These are phyloP conservation scores for Leonotis leonurus DNA, from an alignment of 257 asterid species.

Conservation along the genomic window DNA sequence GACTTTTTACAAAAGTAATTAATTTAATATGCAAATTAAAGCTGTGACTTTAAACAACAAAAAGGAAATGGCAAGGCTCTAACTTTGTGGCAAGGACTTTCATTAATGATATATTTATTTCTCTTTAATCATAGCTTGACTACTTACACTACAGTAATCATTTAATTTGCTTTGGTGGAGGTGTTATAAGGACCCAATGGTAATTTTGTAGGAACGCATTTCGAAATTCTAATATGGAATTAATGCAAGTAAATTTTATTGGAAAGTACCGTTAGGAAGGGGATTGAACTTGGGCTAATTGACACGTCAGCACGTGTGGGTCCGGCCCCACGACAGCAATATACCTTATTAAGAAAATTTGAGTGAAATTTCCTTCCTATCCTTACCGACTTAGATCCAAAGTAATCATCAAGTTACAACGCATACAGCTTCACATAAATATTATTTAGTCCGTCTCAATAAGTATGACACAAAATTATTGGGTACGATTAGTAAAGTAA, in stretches of 20 bases:
- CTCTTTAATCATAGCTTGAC: background rate
- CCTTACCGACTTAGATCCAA: background rate
- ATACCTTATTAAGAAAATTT: background rate
- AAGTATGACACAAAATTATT: too few relatives aligned
- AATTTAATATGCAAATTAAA: background rate
- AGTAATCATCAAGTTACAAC: background rate
- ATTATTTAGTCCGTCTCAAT: too few relatives aligned
- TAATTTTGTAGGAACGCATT: too few relatives aligned
- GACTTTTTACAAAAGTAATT: conserved; percentile 10
- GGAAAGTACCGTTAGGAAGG: background rate
- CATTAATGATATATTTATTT: background rate
- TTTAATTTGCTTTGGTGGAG: too few relatives aligned
- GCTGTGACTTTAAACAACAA: background rate
- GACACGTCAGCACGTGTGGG: conserved; percentile 14
- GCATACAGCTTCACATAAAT: too few relatives aligned
- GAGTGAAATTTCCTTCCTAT: conserved; percentile 1
- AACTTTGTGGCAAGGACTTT: conserved; percentile 1
- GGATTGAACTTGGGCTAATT: background rate
- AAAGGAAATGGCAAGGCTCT: conserved; percentile 9
- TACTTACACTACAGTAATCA: background rate
- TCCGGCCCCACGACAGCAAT: too few relatives aligned
- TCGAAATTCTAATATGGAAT: too few relatives aligned
- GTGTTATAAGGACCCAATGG: too few relatives aligned
- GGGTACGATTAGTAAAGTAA: too few relatives aligned
- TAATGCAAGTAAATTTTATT: background rate